These are phyloP conservation scores for Circinella umbellata DNA, from an alignment of 371 early-diverging fungal species.

Conservation along the genomic window DNA sequence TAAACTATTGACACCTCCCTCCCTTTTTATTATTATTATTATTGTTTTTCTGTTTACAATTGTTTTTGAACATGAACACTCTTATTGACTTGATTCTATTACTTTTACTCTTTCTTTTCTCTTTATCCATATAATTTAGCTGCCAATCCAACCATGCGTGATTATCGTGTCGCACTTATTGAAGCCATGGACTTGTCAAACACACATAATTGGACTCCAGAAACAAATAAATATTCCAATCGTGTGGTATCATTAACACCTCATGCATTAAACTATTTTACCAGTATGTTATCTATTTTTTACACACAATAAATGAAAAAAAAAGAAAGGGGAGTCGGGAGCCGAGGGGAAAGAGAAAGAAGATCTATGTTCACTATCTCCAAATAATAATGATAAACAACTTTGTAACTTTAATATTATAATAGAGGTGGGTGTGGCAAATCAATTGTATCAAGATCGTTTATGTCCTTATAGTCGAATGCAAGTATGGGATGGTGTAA, in stretches of 20 bases:
- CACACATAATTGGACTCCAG: constrained; percentile 53
- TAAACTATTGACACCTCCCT: not conserved
- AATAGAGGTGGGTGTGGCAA: constrained; percentile 68
- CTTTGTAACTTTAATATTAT: not conserved
- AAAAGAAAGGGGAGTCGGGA: no score
- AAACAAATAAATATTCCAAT: constrained; percentile 66
- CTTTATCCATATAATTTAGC: constrained; percentile 35
- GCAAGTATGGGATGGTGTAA: constrained; percentile 82
- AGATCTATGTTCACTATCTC: no score
- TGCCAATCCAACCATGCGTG: constrained; percentile 51
- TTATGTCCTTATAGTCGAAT: constrained; percentile 63
- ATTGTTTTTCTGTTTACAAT: no score
- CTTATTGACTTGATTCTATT: no score
- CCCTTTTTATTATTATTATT: no score
- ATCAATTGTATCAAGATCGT: constrained; percentile 56
- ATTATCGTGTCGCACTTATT: constrained; percentile 71
- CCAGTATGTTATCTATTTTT: constrained; percentile 29
- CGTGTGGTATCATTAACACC: constrained; percentile 76
- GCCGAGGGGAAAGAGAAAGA: no score
- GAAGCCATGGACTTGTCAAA: constrained; percentile 72
- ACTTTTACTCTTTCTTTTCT: no score
- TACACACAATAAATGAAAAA: no score
- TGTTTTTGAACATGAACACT: no score
- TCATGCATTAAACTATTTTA: constrained; percentile 56
- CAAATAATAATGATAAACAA: not conserved